phyloP scores from a whole-genome alignment of 2,329 filamentous ascomycete genomes.

The Magnaporthiopsis incrustans region DNA sequence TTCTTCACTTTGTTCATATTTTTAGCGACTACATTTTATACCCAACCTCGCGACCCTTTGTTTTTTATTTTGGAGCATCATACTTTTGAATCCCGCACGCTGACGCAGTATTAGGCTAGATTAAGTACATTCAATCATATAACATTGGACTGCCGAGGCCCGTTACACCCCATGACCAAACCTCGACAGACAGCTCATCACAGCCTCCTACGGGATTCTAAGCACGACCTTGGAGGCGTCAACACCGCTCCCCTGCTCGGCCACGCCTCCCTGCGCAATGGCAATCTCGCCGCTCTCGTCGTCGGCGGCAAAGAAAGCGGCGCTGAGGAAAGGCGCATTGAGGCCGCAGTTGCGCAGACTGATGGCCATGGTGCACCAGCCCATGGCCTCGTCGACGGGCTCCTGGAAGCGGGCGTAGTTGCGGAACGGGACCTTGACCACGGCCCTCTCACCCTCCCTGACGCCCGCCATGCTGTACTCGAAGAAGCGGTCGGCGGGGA shows the following conservation, averaged over 20 bases:
- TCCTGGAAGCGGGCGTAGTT: constrained; percentile 1
- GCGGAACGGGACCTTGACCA: constrained; percentile 2
- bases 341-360: background rate
- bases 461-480: constrained; percentile 1
- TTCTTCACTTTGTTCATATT: too few species aligned
- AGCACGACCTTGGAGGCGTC: background rate
- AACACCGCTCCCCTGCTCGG: background rate
- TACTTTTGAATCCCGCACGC: too few species aligned
- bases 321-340: background rate
- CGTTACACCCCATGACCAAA: background rate
- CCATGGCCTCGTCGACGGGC: background rate
- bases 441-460: background rate
- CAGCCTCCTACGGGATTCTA: background rate
- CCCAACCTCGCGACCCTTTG: too few species aligned
- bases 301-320: constrained; percentile 2
- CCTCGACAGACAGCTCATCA: too few species aligned
- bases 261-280: background rate
- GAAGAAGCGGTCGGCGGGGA: constrained; percentile 3
- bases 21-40: background rate
- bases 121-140: background rate
- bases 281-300: constrained; percentile 8
- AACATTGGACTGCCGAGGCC: background rate
- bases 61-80: background rate
- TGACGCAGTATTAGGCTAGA: background rate
- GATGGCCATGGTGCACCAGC: constrained; percentile 5